A percentile compares a stretch with the other conserved stretches of the same genome.
These are phyloP conservation scores for Collybiopsis confluens DNA, from an alignment of 768 basidiomycete species.

Conservation along the genomic window DNA sequence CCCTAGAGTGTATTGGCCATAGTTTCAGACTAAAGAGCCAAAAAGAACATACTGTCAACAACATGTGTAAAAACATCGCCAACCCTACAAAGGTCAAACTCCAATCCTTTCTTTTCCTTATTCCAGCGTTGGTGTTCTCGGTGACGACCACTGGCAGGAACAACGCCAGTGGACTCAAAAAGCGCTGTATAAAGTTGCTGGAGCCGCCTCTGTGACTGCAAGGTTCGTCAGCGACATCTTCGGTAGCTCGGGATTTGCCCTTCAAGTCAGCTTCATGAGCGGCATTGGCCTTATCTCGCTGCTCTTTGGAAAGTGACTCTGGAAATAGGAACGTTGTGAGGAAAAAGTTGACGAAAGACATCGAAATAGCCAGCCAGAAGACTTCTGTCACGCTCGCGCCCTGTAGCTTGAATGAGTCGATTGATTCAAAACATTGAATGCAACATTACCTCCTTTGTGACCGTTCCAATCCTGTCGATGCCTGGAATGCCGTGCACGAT, in stretches of 20 bases:
- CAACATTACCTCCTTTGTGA: background rate
- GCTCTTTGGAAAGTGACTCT: slow-evolving; percentile 49
- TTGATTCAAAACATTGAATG: background rate
- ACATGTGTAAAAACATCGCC: slow-evolving; percentile 56
- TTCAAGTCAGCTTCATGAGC: slow-evolving; percentile 13
- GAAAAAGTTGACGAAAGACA: slow-evolving; percentile 50
- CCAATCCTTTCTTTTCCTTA: slow-evolving; percentile 63
- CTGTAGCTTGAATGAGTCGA: background rate
- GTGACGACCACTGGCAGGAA: slow-evolving; percentile 59
- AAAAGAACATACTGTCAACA: slow-evolving; percentile 53
- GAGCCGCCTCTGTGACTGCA: slow-evolving; percentile 7
- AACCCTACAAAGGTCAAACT: slow-evolving; percentile 69
- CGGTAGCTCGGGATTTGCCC: slow-evolving; percentile 23
- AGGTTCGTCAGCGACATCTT: slow-evolving; percentile 16
- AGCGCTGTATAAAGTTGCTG: slow-evolving; percentile 28
- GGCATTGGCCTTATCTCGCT: slow-evolving; percentile 27
- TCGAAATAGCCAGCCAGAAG: slow-evolving; percentile 42
- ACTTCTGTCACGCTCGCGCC: slow-evolving; percentile 37
- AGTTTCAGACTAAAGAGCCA: background rate
- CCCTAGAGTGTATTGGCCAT: slow-evolving; percentile 39
- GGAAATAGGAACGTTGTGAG: slow-evolving; percentile 69
- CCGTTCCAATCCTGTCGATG: slow-evolving; percentile 9
- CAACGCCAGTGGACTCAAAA: slow-evolving; percentile 59
- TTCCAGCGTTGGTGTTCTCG: slow-evolving; percentile 29
- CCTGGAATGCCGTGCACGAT: slow-evolving; percentile 34